Evolutionary conservation across 1,284 basidiomycete species (phyloP).

Genomic region (Ceratobasidium sp.): DNA sequence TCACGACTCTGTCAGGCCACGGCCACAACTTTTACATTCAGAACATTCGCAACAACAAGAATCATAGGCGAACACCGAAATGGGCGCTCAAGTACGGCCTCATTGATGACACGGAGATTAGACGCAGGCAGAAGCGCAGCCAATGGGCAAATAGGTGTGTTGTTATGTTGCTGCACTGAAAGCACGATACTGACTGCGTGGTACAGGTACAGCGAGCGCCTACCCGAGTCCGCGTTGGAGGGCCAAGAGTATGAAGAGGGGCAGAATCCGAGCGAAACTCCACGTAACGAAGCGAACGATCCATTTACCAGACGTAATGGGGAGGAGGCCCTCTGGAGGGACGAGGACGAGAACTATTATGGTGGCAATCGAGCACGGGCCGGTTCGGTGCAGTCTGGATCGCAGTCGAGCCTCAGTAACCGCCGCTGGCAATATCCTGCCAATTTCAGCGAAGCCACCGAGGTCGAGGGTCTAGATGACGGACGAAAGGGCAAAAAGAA

Average conservation of each 20-base stretch:
- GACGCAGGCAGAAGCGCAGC: conserved; percentile 76
- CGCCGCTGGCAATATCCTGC: conserved; percentile 81
- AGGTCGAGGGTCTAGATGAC: conserved; percentile 51
- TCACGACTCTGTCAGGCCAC: conserved; percentile 62
- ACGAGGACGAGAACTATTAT: conserved; percentile 76
- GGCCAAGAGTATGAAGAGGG: conserved; percentile 79
- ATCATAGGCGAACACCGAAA: conserved; percentile 86
- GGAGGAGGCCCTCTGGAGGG: conserved; percentile 61
- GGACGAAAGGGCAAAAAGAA: conserved; percentile 54
- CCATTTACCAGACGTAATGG: conserved; percentile 49
- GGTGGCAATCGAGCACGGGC: conserved; percentile 50
- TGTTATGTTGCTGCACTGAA: not conserved
- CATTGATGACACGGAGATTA: conserved; percentile 76
- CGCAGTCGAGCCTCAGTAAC: conserved; percentile 48
- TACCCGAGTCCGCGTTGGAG: conserved; percentile 73
- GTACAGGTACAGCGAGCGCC: conserved; percentile 73
- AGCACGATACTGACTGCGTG: not conserved
- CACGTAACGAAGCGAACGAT: conserved; percentile 46
- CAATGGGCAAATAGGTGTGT: conserved; percentile 76
- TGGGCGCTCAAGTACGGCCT: conserved; percentile 92
- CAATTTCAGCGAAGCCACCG: conserved; percentile 70
- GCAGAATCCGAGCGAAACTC: conserved; percentile 54
- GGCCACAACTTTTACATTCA: conserved; percentile 77
- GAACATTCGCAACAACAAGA: conserved; percentile 97
- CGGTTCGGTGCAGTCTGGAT: conserved; percentile 46